phyloP scores from a whole-genome alignment of 495 filamentous ascomycete genomes.

The Pseudomonodictys pantanalensis region DNA sequence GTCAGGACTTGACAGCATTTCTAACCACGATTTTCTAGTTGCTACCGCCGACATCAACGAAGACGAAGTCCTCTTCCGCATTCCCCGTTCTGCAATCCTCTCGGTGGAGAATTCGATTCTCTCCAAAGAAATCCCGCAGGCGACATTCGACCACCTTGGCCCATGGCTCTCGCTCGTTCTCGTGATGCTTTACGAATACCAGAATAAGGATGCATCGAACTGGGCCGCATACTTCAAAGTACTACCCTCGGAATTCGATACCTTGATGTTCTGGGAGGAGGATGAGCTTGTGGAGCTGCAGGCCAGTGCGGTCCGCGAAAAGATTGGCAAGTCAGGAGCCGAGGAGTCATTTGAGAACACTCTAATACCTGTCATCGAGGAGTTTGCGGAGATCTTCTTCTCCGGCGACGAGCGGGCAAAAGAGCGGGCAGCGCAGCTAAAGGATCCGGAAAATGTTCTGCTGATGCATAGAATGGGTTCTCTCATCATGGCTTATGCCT shows the following conservation, averaged over 20 bases:
- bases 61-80: constrained; percentile 64
- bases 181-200: constrained; percentile 75
- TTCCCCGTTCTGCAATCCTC: constrained; percentile 57
- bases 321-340: constrained; percentile 73
- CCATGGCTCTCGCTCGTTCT: constrained; percentile 69
- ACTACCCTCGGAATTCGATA: constrained; percentile 75
- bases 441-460: constrained; percentile 51
- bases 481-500: constrained; percentile 91
- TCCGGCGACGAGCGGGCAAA: constrained; percentile 34
- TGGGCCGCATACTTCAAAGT: constrained; percentile 85
- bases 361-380: constrained; percentile 59
- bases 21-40: constrained; percentile 45
- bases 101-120: constrained; percentile 40
- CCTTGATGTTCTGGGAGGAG: constrained; percentile 84
- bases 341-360: constrained; percentile 63
- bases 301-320: constrained; percentile 69
- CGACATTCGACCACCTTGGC: constrained; percentile 32
- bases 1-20: background rate
- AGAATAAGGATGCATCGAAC: constrained; percentile 55
- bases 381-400: constrained; percentile 50
- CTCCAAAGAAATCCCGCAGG: constrained; percentile 16
- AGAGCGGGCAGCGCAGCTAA: constrained; percentile 39
- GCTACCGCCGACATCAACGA: constrained; percentile 55
- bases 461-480: constrained; percentile 78
- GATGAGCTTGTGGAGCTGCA: constrained; percentile 70